A percentile compares a stretch with the other conserved stretches of the same genome.
These are phyloP conservation scores for Penicillium rolfsii DNA, from an alignment of 2,329 filamentous ascomycete genomes.

Conservation along the genomic window DNA sequence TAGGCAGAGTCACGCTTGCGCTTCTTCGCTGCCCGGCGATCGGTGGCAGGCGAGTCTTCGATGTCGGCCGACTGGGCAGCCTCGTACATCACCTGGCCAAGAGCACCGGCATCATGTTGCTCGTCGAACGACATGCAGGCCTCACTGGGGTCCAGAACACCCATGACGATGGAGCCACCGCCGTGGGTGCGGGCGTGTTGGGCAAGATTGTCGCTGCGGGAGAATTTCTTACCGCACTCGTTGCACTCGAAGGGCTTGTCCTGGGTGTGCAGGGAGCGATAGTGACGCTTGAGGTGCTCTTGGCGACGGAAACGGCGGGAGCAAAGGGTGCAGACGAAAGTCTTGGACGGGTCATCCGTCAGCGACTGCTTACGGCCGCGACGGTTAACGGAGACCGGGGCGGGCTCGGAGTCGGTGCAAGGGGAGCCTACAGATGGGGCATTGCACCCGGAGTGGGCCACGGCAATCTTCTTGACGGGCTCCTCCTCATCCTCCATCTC, in stretches of 20 bases:
- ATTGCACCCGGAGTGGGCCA: conserved; percentile 47
- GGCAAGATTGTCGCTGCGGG: conserved; percentile 92
- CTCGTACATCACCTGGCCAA: conserved; percentile 81
- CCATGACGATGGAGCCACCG: conserved; percentile 86
- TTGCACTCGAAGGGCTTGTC: conserved; percentile 98
- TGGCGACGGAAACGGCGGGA: conserved; percentile 96
- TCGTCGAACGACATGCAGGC: conserved; percentile 47
- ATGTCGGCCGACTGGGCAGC: conserved; percentile 72
- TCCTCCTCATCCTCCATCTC: conserved; percentile 45
- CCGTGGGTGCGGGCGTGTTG: conserved; percentile 96
- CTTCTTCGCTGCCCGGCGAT: conserved; percentile 70
- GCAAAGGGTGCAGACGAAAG: conserved; percentile 95
- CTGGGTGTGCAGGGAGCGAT: conserved; percentile 95
- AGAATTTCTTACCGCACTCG: conserved; percentile 99
- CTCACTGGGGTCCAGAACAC: conserved; percentile 75
- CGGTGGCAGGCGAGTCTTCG: conserved; percentile 40
- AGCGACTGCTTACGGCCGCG: conserved; percentile 97
- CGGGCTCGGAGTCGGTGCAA: conserved; percentile 45
- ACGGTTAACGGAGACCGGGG: conserved; percentile 69
- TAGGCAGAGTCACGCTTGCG: conserved; percentile 70
- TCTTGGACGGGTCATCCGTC: conserved; percentile 97
- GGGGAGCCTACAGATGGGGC: conserved; percentile 50
- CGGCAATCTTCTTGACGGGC: conserved; percentile 42
- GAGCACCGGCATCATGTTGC: conserved; percentile 64
- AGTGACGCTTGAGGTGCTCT: conserved; percentile 98